phyloP scores from a whole-genome alignment of 2,329 filamentous ascomycete species.

The Raffaelea albimanens region DNA sequence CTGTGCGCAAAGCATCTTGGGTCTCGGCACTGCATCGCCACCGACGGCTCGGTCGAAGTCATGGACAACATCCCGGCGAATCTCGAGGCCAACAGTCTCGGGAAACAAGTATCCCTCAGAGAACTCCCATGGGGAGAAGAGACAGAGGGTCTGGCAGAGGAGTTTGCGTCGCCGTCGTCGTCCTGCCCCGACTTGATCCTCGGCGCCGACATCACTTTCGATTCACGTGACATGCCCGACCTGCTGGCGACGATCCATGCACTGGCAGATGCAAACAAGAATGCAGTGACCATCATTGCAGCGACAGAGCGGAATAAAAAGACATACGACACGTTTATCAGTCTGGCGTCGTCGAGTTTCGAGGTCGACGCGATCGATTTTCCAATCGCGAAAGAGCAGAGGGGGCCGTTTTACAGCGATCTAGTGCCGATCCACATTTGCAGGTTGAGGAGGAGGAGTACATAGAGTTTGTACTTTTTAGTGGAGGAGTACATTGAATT shows the following conservation, averaged over 20 bases:
- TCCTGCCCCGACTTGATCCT: slow-evolving; percentile 55
- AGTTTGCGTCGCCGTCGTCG: slow-evolving; percentile 46
- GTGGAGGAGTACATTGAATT: background rate
- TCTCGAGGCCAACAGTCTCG: slow-evolving; percentile 57
- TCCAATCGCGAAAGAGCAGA: slow-evolving; percentile 33
- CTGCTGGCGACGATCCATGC: slow-evolving; percentile 45
- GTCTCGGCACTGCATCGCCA: slow-evolving; percentile 52
- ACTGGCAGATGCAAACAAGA: slow-evolving; percentile 49
- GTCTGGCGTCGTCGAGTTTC: slow-evolving; percentile 38
- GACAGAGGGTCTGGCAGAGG: slow-evolving; percentile 45
- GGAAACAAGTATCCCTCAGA: slow-evolving; percentile 38
- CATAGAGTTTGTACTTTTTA: background rate
- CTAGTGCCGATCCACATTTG: slow-evolving; percentile 50
- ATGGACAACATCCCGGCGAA: slow-evolving; percentile 59
- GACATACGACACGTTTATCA: slow-evolving; percentile 57
- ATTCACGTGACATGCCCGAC: slow-evolving; percentile 51
- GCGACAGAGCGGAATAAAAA: slow-evolving; percentile 61
- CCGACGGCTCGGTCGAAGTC: slow-evolving; percentile 67
- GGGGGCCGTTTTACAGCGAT: slow-evolving; percentile 56
- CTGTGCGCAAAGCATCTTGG: slow-evolving; percentile 60
- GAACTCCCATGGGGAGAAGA: slow-evolving; percentile 57
- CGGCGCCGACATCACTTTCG: slow-evolving; percentile 73
- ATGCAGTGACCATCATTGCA: slow-evolving; percentile 53
- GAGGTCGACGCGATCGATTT: slow-evolving; percentile 33
- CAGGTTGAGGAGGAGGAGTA: slow-evolving; percentile 4